A percentile compares a stretch with the other conserved stretches of the same genome.
Evolutionary conservation across 441 rosid genomes (phyloP).

Genomic region (Erysimum pusillum): DNA sequence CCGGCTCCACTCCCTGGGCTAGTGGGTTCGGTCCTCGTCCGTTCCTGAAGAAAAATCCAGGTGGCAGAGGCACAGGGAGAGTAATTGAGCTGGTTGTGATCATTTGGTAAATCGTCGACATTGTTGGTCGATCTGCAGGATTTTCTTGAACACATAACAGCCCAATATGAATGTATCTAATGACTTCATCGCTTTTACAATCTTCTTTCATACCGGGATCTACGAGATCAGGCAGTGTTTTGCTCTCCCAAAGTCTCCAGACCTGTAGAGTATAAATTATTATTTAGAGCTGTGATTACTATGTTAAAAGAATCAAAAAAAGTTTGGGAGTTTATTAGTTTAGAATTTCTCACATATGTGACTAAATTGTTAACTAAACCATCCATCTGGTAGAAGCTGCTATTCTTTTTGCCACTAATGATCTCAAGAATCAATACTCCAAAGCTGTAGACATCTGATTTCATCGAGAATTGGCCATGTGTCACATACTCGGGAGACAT

Average conservation of each 20-base stretch:
- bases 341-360: conserved; percentile 47
- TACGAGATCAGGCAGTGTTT: conserved; percentile 36
- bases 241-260: conserved; percentile 38
- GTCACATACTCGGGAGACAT: conserved; percentile 52
- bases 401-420: conserved; percentile 49
- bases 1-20: not conserved
- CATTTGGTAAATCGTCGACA: conserved; percentile 31
- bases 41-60: conserved; percentile 32
- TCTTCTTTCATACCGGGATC: conserved; percentile 17
- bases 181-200: conserved; percentile 27
- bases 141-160: conserved; percentile 67
- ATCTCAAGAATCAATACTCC: conserved; percentile 57
- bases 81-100: conserved; percentile 31
- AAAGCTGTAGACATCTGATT: conserved; percentile 59
- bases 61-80: conserved; percentile 34
- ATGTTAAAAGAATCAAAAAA: not conserved
- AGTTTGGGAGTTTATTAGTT: not conserved
- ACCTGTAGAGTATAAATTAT: conserved; percentile 9
- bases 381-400: conserved; percentile 38
- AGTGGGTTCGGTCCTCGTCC: conserved; percentile 3
- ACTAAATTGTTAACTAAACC: conserved; percentile 41
- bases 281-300: conserved; percentile 8
- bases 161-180: conserved; percentile 52
- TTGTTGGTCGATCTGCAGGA: conserved; percentile 57
- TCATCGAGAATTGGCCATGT: conserved; percentile 52